These are phyloP conservation scores for Trichoderma arundinaceum DNA, from an alignment of 2,329 filamentous ascomycete species.

Conservation along the genomic window DNA sequence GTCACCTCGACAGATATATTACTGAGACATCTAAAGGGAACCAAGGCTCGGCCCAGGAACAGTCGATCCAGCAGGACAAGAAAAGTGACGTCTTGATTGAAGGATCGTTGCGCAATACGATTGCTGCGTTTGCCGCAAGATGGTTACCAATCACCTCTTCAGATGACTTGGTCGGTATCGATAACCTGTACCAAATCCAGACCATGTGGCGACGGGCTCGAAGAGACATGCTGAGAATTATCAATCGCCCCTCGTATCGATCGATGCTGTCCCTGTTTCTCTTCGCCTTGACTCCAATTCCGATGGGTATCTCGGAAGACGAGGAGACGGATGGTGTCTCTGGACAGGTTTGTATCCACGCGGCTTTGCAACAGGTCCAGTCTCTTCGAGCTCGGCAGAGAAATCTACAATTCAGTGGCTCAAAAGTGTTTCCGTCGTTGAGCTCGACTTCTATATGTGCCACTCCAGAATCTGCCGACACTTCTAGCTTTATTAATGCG, in stretches of 20 bases:
- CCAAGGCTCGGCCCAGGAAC: background rate
- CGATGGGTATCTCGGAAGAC: constrained; percentile 11
- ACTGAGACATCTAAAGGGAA: constrained; percentile 5
- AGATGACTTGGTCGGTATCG: background rate
- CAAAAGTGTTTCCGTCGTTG: constrained; percentile 8
- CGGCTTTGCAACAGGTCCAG: constrained; percentile 5
- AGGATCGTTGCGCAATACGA: constrained; percentile 4
- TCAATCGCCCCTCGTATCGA: constrained; percentile 11
- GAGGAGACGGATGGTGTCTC: constrained; percentile 6
- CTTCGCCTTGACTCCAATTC: constrained; percentile 11
- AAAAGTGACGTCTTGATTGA: background rate
- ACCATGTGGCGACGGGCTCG: constrained; percentile 13
- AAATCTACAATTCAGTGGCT: constrained; percentile 16
- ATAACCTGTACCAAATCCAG: constrained; percentile 12
- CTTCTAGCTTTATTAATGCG: constrained; percentile 10
- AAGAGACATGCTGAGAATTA: constrained; percentile 18
- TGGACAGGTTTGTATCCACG: constrained; percentile 9
- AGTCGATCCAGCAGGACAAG: constrained; percentile 1
- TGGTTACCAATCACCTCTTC: constrained; percentile 18
- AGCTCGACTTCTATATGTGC: background rate
- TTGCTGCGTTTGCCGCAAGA: constrained; percentile 4
- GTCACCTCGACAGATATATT: constrained; percentile 5
- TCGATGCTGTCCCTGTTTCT: constrained; percentile 17
- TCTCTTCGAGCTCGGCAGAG: constrained; percentile 3
- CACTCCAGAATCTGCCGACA: constrained; percentile 8